Evolutionary conservation across 2,329 filamentous ascomycete species (phyloP), one percentile per base, ranked within the genome.

Genomic region (Nothopassalora personata): DNA sequence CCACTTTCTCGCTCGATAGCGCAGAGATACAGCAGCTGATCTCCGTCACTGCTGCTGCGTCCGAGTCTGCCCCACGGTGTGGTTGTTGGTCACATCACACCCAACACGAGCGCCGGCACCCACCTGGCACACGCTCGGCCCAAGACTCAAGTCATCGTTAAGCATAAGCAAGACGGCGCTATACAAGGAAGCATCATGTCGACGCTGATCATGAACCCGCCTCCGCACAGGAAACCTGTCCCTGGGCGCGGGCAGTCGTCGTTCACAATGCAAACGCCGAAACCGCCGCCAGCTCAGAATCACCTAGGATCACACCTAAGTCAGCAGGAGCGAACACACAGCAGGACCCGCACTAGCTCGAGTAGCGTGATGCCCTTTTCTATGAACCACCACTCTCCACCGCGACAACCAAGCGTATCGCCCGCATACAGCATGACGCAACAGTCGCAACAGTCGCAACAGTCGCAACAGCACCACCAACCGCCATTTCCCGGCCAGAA

Each of bases 271-370:
- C 58, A 56, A 54, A 39, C 61, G 36, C 53, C 57, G 56, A 61
- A 60, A 47, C 64, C 56, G 45, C 53, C 58, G 36, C 62, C 56
- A 10, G 50, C 56, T 15, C 56, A 54, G n/a, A 34, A 54, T 30
- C 23, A 46, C 31, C 49, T 28, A 34, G 49, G 27, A 10, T 51
- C 49, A 19, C 49, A 52, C 39, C 30, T 30, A 48, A 56, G 58
- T 18, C 54, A 54, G 33, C 60, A 60, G 54, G 57, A 61, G 18
- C 52, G 54, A 33, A 82, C 48, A 79, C 86, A 69, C 56, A 63
- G 60, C 30, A 66, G 67, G 27, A 63, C 67, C 33, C 86, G 87
- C 59, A 80, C 65, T 19, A 64, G 64, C 34, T 67, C 65, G 30
- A 68, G 65, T 47, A 62, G 53, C 33, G 64, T 62, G n/a, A 63